phyloP scores from a whole-genome alignment of 1,284 basidiomycete species.

The Ceratobasidium sp. region DNA sequence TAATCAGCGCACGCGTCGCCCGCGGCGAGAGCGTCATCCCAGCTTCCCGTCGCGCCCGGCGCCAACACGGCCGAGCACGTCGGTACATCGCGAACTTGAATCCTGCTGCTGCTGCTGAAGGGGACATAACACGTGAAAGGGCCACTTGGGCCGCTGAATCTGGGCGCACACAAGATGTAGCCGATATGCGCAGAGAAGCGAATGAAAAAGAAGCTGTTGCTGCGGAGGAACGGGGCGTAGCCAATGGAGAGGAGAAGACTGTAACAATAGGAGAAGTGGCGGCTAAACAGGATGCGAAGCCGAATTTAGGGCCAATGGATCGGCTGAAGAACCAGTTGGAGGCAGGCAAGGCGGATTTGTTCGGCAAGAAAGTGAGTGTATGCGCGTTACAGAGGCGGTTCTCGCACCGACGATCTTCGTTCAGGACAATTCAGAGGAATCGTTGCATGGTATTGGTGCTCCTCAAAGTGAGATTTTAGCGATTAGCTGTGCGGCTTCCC shows the following conservation, averaged over 20 bases:
- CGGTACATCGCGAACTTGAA: conserved; percentile 24
- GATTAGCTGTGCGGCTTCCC: background rate
- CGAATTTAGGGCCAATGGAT: conserved; percentile 13
- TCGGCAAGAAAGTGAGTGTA: conserved; percentile 13
- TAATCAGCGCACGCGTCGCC: conserved; percentile 66
- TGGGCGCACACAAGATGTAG: conserved; percentile 7
- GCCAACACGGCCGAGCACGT: conserved; percentile 26
- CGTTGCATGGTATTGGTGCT: conserved; percentile 21
- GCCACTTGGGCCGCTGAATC: background rate
- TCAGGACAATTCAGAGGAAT: conserved; percentile 17
- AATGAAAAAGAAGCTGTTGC: conserved; percentile 24
- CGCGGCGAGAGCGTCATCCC: conserved; percentile 59
- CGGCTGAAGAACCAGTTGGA: conserved; percentile 26
- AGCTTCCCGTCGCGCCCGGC: background rate
- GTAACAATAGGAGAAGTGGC: background rate
- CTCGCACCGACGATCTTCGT: too few relatives aligned
- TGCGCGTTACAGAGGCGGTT: background rate
- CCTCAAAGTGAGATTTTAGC: conserved; percentile 26
- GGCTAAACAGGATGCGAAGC: background rate
- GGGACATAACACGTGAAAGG: background rate
- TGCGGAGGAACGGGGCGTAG: conserved; percentile 15
- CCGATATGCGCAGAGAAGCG: conserved; percentile 19
- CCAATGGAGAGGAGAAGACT: background rate
- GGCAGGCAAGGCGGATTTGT: conserved; percentile 12
- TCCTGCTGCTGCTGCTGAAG: background rate